Conservation (phyloP, 1,284 basidiomycete genomes). For the Porogramme epimiltina region DNA sequence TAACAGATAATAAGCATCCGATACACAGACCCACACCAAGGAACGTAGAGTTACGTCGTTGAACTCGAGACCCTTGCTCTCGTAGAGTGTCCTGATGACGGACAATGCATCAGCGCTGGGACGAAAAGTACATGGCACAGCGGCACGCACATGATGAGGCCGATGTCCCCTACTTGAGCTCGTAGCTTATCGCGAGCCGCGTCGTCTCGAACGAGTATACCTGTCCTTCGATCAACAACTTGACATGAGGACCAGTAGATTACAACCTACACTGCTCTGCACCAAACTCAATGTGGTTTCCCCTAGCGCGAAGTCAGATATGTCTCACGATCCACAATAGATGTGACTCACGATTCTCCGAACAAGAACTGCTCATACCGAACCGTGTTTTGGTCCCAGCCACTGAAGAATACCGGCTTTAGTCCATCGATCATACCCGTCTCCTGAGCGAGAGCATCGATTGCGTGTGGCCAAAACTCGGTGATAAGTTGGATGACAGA, state of each 20-base stretch:
- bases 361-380: slow-evolving; percentile 60
- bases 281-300: neutral
- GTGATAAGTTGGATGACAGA: slow-evolving; percentile 63
- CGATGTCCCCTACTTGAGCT: slow-evolving; percentile 59
- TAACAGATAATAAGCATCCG: neutral
- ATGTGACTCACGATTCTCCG: slow-evolving; percentile 40
- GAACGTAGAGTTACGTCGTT: slow-evolving; percentile 61
- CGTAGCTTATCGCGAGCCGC: neutral
- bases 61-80: slow-evolving; percentile 77
- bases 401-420: slow-evolving; percentile 62
- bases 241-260: neutral
- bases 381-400: slow-evolving; percentile 45
- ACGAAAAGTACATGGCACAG: neutral
- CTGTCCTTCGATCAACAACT: neutral
- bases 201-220: slow-evolving; percentile 1
- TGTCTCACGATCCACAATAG: too few species aligned
- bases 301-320: neutral
- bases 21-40: neutral
- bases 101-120: neutral
- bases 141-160: slow-evolving; percentile 56
- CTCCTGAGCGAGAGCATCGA: slow-evolving; percentile 62
- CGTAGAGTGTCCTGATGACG: slow-evolving; percentile 60
- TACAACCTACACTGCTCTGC: neutral
- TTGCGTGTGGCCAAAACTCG: slow-evolving; percentile 63
- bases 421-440: slow-evolving; percentile 57